phyloP scores from a whole-genome alignment of 1,284 basidiomycete genomes.

The Tilletia setariae region DNA sequence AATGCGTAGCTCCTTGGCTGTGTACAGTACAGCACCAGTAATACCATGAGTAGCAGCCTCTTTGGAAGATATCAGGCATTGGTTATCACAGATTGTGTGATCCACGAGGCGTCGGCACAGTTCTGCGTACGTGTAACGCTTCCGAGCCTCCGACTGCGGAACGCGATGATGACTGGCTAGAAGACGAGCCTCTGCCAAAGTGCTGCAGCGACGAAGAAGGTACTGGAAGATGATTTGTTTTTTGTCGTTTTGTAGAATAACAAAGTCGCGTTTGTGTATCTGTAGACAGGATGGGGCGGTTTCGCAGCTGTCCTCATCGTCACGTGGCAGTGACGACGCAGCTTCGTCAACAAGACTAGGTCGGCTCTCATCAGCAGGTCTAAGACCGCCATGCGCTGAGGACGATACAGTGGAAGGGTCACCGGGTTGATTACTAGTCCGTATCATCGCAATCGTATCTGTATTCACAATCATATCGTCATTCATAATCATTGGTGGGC shows the following conservation, averaged over 20 bases:
- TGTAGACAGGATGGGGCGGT: too few relatives aligned
- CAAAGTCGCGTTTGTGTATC: too few relatives aligned
- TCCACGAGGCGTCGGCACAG: neutral
- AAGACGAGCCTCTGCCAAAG: neutral
- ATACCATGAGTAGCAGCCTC: neutral
- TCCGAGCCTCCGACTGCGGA: neutral
- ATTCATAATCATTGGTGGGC: too few relatives aligned
- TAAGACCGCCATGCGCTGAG: neutral
- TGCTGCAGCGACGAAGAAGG: neutral
- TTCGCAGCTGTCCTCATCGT: too few relatives aligned
- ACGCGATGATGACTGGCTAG: neutral
- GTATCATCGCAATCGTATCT: neutral
- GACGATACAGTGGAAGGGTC: neutral
- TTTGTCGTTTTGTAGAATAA: constrained; percentile 2
- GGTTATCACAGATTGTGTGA: neutral
- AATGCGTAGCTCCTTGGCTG: neutral
- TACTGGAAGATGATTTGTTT: neutral
- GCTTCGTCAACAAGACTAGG: too few relatives aligned
- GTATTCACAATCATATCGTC: neutral
- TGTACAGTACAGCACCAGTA: neutral
- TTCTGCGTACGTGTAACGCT: neutral
- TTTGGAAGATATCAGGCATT: neutral
- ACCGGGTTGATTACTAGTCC: neutral
- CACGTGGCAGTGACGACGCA: too few relatives aligned
- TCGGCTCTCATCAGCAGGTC: too few relatives aligned